A percentile compares a stretch with the other conserved stretches of the same genome.
Conservation (phyloP, 2,329 filamentous ascomycete genomes). For the Diaporthe capsici region DNA sequence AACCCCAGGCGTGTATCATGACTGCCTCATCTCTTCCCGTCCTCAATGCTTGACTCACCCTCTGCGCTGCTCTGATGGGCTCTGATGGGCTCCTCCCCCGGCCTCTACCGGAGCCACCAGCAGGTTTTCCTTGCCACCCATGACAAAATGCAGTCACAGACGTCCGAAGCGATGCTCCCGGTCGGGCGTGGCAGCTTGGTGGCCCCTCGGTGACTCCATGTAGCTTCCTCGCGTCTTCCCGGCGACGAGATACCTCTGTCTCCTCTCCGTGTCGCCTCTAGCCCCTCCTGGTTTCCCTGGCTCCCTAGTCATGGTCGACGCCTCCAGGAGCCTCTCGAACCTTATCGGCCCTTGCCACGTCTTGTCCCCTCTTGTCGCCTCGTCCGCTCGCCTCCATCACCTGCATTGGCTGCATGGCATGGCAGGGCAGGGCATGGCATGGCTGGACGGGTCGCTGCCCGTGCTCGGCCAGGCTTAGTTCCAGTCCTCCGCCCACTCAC, state of each 20-base stretch:
- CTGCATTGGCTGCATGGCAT: neutral
- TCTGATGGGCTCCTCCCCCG: neutral
- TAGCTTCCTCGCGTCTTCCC: neutral
- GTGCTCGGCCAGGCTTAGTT: conserved; percentile 26
- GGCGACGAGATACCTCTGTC: conserved; percentile 3
- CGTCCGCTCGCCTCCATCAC: neutral
- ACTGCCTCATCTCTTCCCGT: conserved; percentile 52
- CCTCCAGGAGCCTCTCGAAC: conserved; percentile 3
- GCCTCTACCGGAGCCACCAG: neutral
- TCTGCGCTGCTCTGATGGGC: neutral
- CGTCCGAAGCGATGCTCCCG: conserved; percentile 28
- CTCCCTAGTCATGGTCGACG: conserved; percentile 12
- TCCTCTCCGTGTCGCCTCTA: neutral
- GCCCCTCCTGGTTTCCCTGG: neutral
- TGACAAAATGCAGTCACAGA: conserved; percentile 2
- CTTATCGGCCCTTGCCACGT: conserved; percentile 27
- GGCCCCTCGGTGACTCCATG: neutral
- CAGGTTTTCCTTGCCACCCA: neutral
- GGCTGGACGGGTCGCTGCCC: conserved; percentile 15
- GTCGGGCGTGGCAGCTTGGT: neutral
- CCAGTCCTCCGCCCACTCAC: neutral
- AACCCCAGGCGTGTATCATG: conserved; percentile 52
- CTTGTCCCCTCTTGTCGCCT: conserved; percentile 19
- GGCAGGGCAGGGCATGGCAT: neutral
- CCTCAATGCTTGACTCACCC: conserved; percentile 47